Evolutionary conservation across 2,329 filamentous ascomycete genomes (phyloP).

Genomic region (Alternaria alternata): DNA sequence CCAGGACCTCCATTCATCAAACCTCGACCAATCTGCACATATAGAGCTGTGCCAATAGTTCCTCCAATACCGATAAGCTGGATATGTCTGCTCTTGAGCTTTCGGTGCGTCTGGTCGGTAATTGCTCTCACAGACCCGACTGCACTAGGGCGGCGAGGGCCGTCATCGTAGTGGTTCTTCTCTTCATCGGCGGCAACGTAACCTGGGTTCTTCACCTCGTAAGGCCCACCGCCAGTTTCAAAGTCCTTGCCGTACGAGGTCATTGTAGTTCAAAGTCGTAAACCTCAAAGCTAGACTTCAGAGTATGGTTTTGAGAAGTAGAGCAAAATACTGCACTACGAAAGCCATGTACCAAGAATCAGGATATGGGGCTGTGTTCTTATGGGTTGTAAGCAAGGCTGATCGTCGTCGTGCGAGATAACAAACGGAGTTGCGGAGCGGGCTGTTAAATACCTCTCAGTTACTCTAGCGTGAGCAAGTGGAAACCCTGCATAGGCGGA

Average conservation of each 20-base stretch:
- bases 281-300: slow-evolving; percentile 23
- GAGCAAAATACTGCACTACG: slow-evolving; percentile 43
- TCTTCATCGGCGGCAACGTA: slow-evolving; percentile 34
- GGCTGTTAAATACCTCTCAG: slow-evolving; percentile 31
- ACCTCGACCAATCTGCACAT: slow-evolving; percentile 57
- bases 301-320: slow-evolving; percentile 46
- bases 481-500: slow-evolving; percentile 17
- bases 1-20: slow-evolving; percentile 57
- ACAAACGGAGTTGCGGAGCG: slow-evolving; percentile 20
- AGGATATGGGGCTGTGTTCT: slow-evolving; percentile 6
- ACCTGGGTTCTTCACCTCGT: slow-evolving; percentile 24
- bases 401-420: slow-evolving; percentile 14
- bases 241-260: slow-evolving; percentile 47
- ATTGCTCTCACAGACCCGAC: slow-evolving; percentile 40
- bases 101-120: slow-evolving; percentile 54
- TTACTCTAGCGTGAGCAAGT: slow-evolving; percentile 28
- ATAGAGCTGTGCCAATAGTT: slow-evolving; percentile 59
- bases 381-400: slow-evolving; percentile 13
- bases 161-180: slow-evolving; percentile 35
- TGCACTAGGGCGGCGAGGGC: slow-evolving; percentile 34
- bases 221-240: slow-evolving; percentile 21
- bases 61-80: slow-evolving; percentile 58
- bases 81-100: slow-evolving; percentile 57
- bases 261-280: slow-evolving; percentile 32
- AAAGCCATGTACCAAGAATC: slow-evolving; percentile 42